Evolutionary conservation across 352 stramenopile genomes (phyloP), one percentile per base, ranked within the genome.

Genomic region (Pythium graminicola): DNA sequence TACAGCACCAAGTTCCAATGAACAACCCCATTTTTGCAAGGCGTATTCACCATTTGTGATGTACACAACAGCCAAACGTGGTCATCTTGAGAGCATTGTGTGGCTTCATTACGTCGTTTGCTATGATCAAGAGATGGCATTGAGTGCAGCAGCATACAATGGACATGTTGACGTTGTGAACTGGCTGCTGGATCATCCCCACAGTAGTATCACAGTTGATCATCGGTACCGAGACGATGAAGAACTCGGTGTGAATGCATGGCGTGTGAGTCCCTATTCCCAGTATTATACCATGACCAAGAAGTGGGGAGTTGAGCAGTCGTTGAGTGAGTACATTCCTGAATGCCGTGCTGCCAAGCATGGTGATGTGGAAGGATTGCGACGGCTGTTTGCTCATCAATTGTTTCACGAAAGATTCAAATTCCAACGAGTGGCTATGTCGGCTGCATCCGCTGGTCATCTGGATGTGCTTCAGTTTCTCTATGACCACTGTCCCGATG

Each of bases 121-220:
- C 6, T 54, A 54, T 20, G 47, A 54, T 23, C 47, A 54, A n/a
- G 47, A 29, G 14, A 14, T 13, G 2, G 47, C 47, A 23, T 35
- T 54, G 6, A 13, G 22, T 6, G 3, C 22, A n/a, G 47, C 47
- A n/a, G 32, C 22, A 16, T 16, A 27, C 1, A 22, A 54, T 6
- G 32, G 47, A 20, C 47, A 44, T 16, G n/a, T 23, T 1, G 23
- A 32, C 22, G 33, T 54, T 4, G 47, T 54, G 8, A 10, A 9
- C 9, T 54, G 47, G 47, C n/a, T 54, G 17, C 32, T 54, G 19
- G 23, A 44, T 8, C 24, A 42, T 17, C 26, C 47, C 1, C 47
- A 44, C 14, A 7, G 4, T 13, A 43, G 19, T 20, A 35, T 45
- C 24, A 22, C n/a, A 1, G 11, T 32, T 23, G 47, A 54, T 17